Base-by-base conservation (phyloP, 2,329 filamentous ascomycete species). In the Beauveria pseudobassiana region DNA sequence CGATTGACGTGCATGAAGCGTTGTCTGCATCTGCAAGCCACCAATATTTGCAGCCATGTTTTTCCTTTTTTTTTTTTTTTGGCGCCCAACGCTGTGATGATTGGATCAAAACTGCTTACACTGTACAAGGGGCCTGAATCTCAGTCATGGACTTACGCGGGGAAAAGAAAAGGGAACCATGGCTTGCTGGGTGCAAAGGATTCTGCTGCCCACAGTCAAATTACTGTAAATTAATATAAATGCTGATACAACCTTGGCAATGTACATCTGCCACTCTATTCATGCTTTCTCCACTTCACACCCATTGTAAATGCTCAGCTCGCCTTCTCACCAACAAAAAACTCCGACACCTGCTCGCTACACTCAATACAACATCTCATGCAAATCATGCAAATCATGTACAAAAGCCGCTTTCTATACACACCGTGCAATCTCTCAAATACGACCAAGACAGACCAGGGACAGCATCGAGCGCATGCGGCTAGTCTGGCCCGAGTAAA, bases 401-500 rank as follows among this genome's bases (percentile, higher is more conserved):
- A n/a, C 12, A 30, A 30, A 9, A 26, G 3, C 16, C 18, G 18
- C 22, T 24, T 3, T 43, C 38, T 16, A 54, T 30, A 10, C 30
- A 30, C 9, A 30, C 3, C 10, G 10, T 30, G 30, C 9, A 12
- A 12, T 30, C 12, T 30, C 3, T 26, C 12, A 24, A 48, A 30
- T n/a, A 22, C 24, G 20, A 5, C 57, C 48, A 8, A 60, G 38
- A 22, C 57, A 49, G 7, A 60, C 16, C 24, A 52, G 38, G 1
- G 57, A 24, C 38, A 60, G 57, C 9, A 60, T 10, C 24, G 49
- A 34, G 49, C 50, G 58, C 58, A 54, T 53, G 42, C 58, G 58
- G 5, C 2, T 16, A 3, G 40, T 60, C 67, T 79, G 77, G n/a
- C 73, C 75, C 7, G 71, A 3, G 75, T 77, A 70, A 80, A 80